Conservation (phyloP, 2,329 filamentous ascomycete genomes). For the Bipolaris sorokiniana region DNA sequence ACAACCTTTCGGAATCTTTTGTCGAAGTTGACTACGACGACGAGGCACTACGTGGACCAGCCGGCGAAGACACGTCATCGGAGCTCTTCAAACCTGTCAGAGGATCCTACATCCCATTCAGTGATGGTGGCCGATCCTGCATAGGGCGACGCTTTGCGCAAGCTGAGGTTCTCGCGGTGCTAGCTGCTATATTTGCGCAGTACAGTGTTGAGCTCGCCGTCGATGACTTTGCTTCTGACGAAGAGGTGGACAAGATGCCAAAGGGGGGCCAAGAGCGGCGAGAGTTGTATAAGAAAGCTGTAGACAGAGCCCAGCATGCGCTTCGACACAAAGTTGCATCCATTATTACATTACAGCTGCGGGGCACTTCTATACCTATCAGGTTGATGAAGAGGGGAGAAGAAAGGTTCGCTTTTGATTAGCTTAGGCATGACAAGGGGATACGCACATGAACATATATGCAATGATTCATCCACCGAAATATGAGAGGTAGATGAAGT, state of each 20-base stretch:
- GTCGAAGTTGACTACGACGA: constrained; percentile 52
- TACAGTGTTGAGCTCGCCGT: constrained; percentile 75
- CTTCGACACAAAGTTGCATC: constrained; percentile 62
- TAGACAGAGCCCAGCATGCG: constrained; percentile 59
- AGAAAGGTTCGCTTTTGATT: constrained; percentile 65
- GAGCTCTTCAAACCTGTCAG: constrained; percentile 60
- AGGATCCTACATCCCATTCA: constrained; percentile 63
- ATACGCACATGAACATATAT: not conserved
- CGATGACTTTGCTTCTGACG: constrained; percentile 52
- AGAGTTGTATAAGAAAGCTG: constrained; percentile 67
- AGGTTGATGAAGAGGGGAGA: constrained; percentile 71
- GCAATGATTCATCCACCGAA: not conserved
- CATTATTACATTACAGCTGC: constrained; percentile 76
- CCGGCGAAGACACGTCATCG: constrained; percentile 66
- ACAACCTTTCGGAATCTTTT: constrained; percentile 29
- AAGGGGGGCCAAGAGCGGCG: constrained; percentile 57
- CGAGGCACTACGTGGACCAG: constrained; percentile 65
- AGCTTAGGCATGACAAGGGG: not conserved
- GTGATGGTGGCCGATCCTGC: constrained; percentile 61
- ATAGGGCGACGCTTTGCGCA: constrained; percentile 64
- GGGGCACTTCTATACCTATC: constrained; percentile 66
- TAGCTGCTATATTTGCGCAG: constrained; percentile 60
- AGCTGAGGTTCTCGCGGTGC: constrained; percentile 61
- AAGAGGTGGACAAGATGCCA: constrained; percentile 48
- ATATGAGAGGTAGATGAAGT: not conserved